Evolutionary conservation across 768 basidiomycete species (phyloP).

Genomic region (Daedaleopsis nitida): DNA sequence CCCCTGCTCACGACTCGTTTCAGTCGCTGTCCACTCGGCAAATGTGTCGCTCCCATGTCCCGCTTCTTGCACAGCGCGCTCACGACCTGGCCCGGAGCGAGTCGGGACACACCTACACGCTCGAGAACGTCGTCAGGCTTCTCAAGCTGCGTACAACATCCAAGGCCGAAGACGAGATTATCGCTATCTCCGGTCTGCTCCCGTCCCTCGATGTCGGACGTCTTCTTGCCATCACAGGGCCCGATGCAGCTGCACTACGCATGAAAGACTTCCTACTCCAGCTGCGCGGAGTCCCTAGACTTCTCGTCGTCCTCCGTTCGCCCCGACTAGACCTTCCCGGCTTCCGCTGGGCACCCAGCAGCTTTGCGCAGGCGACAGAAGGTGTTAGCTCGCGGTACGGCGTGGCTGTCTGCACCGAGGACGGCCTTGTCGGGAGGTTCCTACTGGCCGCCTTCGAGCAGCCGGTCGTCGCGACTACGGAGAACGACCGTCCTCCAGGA

Average conservation of each 20-base stretch:
- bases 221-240: conserved; percentile 3
- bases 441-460: neutral
- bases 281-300: neutral
- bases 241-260: conserved; percentile 3
- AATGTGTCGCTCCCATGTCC: neutral
- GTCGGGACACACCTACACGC: neutral
- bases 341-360: conserved; percentile 4
- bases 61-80: neutral
- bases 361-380: neutral
- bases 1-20: too few relatives aligned
- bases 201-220: neutral
- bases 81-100: neutral
- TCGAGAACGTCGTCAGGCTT: conserved; percentile 5
- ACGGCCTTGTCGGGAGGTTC: neutral
- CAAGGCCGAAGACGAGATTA: conserved; percentile 13
- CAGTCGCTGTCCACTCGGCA: neutral
- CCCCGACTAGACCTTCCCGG: neutral
- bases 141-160: conserved; percentile 5
- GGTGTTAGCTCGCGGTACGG: neutral
- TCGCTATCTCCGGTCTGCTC: conserved; percentile 13
- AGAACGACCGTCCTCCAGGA: neutral
- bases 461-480: neutral
- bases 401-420: neutral
- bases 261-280: conserved; percentile 5
- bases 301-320: neutral